A percentile compares a stretch with the other conserved stretches of the same genome.
Evolutionary conservation across 805 yeast species (phyloP).

Genomic region (Nakazawaea laoshanensis): DNA sequence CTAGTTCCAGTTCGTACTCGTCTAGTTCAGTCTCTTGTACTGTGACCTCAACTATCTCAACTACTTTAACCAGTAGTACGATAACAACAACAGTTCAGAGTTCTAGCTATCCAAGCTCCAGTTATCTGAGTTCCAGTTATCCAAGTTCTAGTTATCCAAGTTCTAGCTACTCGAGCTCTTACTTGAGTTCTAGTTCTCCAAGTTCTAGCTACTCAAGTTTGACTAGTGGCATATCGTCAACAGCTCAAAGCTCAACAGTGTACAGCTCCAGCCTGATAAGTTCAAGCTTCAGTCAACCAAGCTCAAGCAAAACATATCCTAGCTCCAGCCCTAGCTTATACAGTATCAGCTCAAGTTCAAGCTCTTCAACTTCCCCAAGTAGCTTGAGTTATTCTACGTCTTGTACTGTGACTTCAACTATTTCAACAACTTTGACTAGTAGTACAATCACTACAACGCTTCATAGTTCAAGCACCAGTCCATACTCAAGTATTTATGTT

Average conservation of each 20-base stretch:
- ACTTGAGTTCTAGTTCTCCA: background rate
- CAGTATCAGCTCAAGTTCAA: background rate
- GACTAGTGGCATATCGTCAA: background rate
- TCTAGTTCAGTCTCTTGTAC: background rate
- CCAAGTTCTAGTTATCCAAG: no score
- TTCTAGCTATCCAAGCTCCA: no score
- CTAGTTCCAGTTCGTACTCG: background rate
- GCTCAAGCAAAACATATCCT: background rate
- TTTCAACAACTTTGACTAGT: no score
- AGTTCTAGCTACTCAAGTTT: conserved; percentile 1
- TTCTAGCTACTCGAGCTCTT: background rate
- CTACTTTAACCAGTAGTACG: no score
- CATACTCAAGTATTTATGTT: background rate
- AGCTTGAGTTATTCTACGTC: background rate
- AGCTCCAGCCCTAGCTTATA: background rate
- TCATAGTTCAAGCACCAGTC: no score
- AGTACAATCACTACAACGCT: background rate
- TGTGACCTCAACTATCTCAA: background rate
- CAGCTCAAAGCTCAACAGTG: background rate
- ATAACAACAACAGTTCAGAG: no score
- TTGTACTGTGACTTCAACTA: background rate
- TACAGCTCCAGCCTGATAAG: no score
- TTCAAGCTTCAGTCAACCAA: no score
- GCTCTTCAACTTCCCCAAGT: background rate
- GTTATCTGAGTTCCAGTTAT: no score